Evolutionary conservation across 2,329 filamentous ascomycete species (phyloP).

Genomic region (Colletotrichum endophyticum): DNA sequence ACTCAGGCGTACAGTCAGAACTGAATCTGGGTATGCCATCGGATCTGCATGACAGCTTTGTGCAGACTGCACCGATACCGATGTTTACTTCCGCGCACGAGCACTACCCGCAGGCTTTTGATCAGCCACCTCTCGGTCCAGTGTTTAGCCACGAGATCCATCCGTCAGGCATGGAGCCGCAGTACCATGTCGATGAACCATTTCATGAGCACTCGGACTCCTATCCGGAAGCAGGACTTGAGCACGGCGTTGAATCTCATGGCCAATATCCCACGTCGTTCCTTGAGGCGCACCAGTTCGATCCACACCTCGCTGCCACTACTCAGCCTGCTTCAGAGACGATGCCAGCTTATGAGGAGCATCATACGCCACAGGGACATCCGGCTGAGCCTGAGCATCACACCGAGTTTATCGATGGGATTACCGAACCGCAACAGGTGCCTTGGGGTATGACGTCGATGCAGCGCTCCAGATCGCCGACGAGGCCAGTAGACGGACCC

Average conservation of each 20-base stretch:
- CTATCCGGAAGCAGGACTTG: slow-evolving; percentile 10
- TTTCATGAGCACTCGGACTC: not conserved
- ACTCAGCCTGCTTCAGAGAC: not conserved
- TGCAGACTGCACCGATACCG: not conserved
- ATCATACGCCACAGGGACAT: not conserved
- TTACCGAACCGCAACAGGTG: slow-evolving; percentile 11
- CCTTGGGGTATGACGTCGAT: slow-evolving; percentile 18
- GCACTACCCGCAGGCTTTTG: not conserved
- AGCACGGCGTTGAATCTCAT: not conserved
- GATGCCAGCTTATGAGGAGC: not conserved
- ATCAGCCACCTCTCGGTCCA: not conserved
- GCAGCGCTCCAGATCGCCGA: not conserved
- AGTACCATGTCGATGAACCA: not conserved
- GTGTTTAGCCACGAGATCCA: not conserved
- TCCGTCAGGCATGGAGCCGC: not conserved
- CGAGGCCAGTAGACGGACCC: not conserved
- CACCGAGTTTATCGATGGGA: not conserved
- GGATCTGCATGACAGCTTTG: not conserved
- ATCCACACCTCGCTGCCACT: not conserved
- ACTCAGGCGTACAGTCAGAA: slow-evolving; percentile 14
- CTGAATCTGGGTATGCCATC: not conserved
- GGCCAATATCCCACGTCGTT: slow-evolving; percentile 2
- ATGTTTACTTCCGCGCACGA: slow-evolving; percentile 10
- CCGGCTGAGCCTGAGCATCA: not conserved
- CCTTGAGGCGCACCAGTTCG: slow-evolving; percentile 6